These are phyloP conservation scores for Pseudotulostoma volvatum DNA, from an alignment of 495 filamentous ascomycete genomes.

Conservation along the genomic window DNA sequence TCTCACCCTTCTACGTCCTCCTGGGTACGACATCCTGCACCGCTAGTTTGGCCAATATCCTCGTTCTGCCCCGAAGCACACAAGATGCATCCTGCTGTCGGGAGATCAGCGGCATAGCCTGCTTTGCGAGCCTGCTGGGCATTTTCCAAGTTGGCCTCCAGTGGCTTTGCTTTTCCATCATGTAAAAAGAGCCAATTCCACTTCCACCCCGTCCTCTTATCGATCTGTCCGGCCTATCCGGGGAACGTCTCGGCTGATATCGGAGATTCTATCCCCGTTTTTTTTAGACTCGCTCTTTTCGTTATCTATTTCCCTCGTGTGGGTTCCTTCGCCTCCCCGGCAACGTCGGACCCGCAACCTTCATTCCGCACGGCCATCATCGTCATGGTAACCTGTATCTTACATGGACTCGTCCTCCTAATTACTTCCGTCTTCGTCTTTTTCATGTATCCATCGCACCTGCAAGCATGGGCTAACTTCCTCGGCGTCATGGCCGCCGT, in stretches of 20 bases:
- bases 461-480: conserved; percentile 65
- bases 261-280: not conserved
- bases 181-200: conserved; percentile 49
- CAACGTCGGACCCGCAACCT: conserved; percentile 27
- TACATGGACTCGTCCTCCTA: conserved; percentile 53
- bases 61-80: conserved; percentile 60
- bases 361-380: conserved; percentile 59
- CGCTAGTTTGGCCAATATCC: conserved; percentile 77
- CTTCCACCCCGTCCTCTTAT: not conserved
- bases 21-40: conserved; percentile 81
- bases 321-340: conserved; percentile 24
- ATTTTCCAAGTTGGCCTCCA: conserved; percentile 81
- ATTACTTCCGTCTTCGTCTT: conserved; percentile 48
- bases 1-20: conserved; percentile 85
- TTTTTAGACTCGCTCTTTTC: conserved; percentile 59
- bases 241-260: too few species aligned
- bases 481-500: conserved; percentile 61
- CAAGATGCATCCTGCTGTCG: conserved; percentile 73
- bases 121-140: conserved; percentile 68
- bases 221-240: not conserved
- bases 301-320: conserved; percentile 67
- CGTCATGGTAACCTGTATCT: conserved; percentile 49
- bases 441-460: conserved; percentile 34
- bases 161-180: conserved; percentile 79
- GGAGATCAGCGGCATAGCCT: conserved; percentile 63